Conservation (phyloP, 2,329 filamentous ascomycete species). For the Sporothrix brasiliensis region DNA sequence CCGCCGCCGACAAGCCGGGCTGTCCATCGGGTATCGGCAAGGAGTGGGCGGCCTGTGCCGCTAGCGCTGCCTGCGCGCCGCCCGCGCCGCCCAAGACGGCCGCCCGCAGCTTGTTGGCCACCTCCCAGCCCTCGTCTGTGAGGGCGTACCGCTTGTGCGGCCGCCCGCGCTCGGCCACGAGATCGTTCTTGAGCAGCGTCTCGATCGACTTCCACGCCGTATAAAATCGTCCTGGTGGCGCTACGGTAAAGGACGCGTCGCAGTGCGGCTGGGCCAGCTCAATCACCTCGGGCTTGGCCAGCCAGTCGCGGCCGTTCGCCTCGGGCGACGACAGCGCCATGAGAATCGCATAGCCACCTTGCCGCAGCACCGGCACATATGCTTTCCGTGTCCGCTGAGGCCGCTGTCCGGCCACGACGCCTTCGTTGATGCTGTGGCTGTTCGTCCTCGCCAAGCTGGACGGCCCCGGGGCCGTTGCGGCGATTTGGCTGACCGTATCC, state of each 20-base stretch:
- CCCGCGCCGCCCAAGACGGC: constrained; percentile 38
- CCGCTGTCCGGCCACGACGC: constrained; percentile 38
- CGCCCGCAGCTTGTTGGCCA: constrained; percentile 65
- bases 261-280: constrained; percentile 70
- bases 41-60: neutral
- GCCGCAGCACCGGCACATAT: constrained; percentile 73
- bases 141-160: constrained; percentile 69
- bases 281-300: constrained; percentile 71
- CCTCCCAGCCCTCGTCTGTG: constrained; percentile 78
- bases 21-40: neutral
- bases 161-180: constrained; percentile 71
- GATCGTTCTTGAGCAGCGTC: constrained; percentile 70
- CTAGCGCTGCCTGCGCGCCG: neutral
- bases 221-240: constrained; percentile 69
- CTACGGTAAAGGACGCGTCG: constrained; percentile 70
- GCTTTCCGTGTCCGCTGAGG: constrained; percentile 55
- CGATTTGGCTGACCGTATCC: constrained; percentile 38
- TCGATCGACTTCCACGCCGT: constrained; percentile 86
- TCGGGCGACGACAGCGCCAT: constrained; percentile 65
- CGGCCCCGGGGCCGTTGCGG: constrained; percentile 34
- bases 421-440: constrained; percentile 5
- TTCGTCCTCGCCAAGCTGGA: constrained; percentile 12
- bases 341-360: constrained; percentile 73
- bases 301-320: constrained; percentile 56
- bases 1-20: neutral